phyloP scores from a whole-genome alignment of 495 filamentous ascomycete genomes.

The Apodospora peruviana region DNA sequence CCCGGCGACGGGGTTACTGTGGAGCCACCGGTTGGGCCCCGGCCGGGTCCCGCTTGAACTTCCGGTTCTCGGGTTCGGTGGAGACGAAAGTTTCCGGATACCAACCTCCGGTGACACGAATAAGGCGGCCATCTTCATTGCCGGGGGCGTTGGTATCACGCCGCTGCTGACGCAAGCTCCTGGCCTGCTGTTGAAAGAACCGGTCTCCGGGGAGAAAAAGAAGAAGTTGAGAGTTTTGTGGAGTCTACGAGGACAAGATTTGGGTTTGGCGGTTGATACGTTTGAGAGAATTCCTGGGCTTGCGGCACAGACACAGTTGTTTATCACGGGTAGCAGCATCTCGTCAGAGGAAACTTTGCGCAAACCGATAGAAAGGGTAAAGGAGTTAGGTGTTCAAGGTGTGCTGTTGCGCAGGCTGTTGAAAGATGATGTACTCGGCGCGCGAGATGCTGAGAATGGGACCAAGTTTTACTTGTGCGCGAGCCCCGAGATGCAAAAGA shows the following conservation, averaged over 20 bases:
- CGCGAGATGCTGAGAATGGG: conserved; percentile 23
- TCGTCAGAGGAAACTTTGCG: too few species aligned
- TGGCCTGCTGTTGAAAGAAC: conserved; percentile 25
- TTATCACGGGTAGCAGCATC: conserved; percentile 49
- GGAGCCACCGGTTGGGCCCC: conserved; percentile 49
- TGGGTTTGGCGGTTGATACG: conserved; percentile 55
- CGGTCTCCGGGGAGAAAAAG: not conserved
- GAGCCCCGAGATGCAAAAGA: conserved; percentile 48
- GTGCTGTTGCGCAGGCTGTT: conserved; percentile 45
- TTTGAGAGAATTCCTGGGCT: conserved; percentile 49
- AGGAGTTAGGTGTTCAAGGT: conserved; percentile 34
- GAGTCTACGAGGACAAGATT: conserved; percentile 56
- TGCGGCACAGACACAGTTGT: conserved; percentile 48
- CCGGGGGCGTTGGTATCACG: conserved; percentile 77
- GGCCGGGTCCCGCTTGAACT: conserved; percentile 53
- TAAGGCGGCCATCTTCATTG: conserved; percentile 50
- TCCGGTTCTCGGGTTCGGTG: conserved; percentile 66
- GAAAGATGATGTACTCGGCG: conserved; percentile 46
- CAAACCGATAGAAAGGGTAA: conserved; percentile 23
- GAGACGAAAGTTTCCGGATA: conserved; percentile 41
- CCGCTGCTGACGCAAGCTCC: conserved; percentile 62
- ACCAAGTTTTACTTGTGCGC: conserved; percentile 66
- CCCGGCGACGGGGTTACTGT: conserved; percentile 59
- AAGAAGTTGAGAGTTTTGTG: conserved; percentile 52
- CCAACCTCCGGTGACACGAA: conserved; percentile 1